These are phyloP conservation scores for Skeletonema grethae DNA, from an alignment of 108 stramenopile genomes.

Conservation along the genomic window DNA sequence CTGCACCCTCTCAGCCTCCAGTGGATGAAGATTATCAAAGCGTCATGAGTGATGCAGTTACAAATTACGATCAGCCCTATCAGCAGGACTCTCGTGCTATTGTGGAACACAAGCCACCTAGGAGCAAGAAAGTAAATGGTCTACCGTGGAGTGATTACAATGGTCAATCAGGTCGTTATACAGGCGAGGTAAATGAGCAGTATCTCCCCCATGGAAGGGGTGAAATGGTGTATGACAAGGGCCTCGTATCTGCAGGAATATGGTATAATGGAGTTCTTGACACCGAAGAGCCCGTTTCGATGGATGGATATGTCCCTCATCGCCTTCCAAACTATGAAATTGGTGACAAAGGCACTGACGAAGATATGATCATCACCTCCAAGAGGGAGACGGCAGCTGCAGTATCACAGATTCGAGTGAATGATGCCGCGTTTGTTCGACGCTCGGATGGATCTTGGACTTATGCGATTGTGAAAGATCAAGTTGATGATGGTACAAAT, in stretches of 20 bases:
- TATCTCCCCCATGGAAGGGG: constrained; percentile 38
- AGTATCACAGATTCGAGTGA: constrained; percentile 16
- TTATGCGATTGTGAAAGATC: constrained; percentile 38
- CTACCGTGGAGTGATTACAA: constrained; percentile 52
- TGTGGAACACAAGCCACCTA: constrained; percentile 14
- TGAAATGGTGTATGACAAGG: constrained; percentile 46
- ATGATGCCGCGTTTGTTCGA: constrained; percentile 46
- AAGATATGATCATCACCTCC: constrained; percentile 41
- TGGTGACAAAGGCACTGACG: constrained; percentile 43
- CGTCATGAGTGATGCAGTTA: neutral
- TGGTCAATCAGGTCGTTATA: constrained; percentile 43
- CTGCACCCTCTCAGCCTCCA: neutral
- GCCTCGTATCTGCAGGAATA: constrained; percentile 37
- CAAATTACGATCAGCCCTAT: neutral
- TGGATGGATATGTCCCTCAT: constrained; percentile 21
- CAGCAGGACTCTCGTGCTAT: constrained; percentile 8
- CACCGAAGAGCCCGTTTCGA: constrained; percentile 29
- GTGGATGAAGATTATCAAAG: neutral
- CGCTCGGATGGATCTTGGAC: constrained; percentile 50
- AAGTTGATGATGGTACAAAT: constrained; percentile 27
- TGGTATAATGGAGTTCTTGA: constrained; percentile 53
- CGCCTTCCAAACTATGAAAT: constrained; percentile 26
- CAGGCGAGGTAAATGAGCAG: constrained; percentile 41
- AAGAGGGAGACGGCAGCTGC: constrained; percentile 32
- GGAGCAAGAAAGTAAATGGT: constrained; percentile 40